A percentile compares a stretch with the other conserved stretches of the same genome.
Evolutionary conservation across 2,329 filamentous ascomycete genomes (phyloP).

Genomic region (Fusarium fracticaudum): DNA sequence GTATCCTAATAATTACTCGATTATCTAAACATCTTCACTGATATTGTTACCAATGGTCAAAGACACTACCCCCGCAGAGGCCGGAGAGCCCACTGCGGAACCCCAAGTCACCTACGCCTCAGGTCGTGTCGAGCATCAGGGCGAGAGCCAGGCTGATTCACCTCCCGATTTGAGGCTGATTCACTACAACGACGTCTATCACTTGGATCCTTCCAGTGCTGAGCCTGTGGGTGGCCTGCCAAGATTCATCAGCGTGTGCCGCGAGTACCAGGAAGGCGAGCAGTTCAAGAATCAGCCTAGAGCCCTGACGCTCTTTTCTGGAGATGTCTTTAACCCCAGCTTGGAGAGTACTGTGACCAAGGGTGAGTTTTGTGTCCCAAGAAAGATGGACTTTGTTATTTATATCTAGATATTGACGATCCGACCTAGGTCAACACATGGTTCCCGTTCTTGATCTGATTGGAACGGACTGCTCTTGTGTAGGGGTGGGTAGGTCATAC

Average conservation of each 20-base stretch:
- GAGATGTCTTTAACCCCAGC: conserved; percentile 92
- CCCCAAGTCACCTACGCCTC: conserved; percentile 44
- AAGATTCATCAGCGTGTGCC: conserved; percentile 81
- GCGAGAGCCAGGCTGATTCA: conserved; percentile 26
- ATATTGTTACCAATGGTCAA: conserved; percentile 27
- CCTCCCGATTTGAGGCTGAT: conserved; percentile 79
- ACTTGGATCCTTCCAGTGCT: conserved; percentile 78
- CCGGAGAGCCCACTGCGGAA: conserved; percentile 37
- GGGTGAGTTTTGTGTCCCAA: conserved; percentile 56
- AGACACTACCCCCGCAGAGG: conserved; percentile 19
- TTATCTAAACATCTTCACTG: not conserved
- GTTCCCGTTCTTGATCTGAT: conserved; percentile 83
- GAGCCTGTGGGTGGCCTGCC: conserved; percentile 86
- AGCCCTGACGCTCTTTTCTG: conserved; percentile 84
- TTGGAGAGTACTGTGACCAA: conserved; percentile 91
- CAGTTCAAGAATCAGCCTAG: conserved; percentile 71
- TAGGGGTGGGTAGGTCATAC: conserved; percentile 69
- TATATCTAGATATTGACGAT: not conserved
- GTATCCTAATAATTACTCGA: not conserved
- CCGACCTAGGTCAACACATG: conserved; percentile 76
- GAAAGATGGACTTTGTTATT: not conserved
- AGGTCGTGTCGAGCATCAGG: conserved; percentile 32
- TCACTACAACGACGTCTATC: conserved; percentile 96
- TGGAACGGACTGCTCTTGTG: conserved; percentile 81
- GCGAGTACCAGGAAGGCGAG: conserved; percentile 74